Evolutionary conservation across 192 early-diverging fungal genomes (phyloP), one percentile per base, ranked within the genome.

Genomic region (Coemansia biformis): DNA sequence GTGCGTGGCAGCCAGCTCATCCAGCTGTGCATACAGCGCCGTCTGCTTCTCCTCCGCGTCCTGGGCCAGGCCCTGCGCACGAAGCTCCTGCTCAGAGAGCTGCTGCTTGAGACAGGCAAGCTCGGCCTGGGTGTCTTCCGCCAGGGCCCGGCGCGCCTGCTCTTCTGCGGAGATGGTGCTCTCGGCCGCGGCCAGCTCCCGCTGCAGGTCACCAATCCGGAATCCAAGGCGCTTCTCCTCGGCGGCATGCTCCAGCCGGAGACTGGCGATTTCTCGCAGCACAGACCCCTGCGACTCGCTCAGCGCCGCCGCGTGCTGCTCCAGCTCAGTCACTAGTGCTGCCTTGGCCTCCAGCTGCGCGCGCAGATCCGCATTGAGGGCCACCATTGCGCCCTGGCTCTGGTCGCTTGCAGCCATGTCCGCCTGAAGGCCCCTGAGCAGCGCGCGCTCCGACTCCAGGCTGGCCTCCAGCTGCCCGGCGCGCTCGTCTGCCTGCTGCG

Each of bases 311-410:
- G 15, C 8, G 15, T 40, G 22, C 7, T 24, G 30, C 44, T 64
- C 38, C 28, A 57, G 39, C 30, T 47, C 54, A 0, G 21, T 10
- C 17, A 42, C 23, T 6, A 11, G 1, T 4, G 30, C 24, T 3
- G 38, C 42, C n/a, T 38, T 41, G 3, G 38, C 34, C 18, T 49
- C 55, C 15, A 63, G 43, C 32, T 70, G 39, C 43, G 30, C 38
- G 16, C 31, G 21, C 11, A 59, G 51, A 17, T 62, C 51, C 6
- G 46, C 51, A 26, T 59, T 59, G 4, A 59, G 43, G 23, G 24
- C 28, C 2, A 17, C 42, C 17, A 38, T 13, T 4, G 46, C 33
- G 21, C 46, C 48, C 46, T 45, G 48, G 51, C 41, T 49, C 31
- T 38, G 11, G 41, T 49, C 41, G 0, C 41, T 32, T 18, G 35